A percentile compares a stretch with the other conserved stretches of the same genome.
phyloP scores from a whole-genome alignment of 2,329 filamentous ascomycete genomes.

The Blumeria graminis region DNA sequence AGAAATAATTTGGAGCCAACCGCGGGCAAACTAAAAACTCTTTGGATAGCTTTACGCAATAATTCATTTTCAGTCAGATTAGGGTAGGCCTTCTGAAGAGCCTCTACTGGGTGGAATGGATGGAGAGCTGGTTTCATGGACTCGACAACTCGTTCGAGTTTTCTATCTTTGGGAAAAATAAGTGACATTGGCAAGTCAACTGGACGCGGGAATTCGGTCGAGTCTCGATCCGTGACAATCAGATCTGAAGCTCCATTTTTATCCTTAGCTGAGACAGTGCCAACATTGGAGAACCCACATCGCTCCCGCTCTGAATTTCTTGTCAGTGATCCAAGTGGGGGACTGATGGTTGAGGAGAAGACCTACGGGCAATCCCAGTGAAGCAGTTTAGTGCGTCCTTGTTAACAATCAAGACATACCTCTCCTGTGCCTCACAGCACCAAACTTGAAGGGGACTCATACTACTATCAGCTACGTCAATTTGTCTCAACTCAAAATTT shows the following conservation, averaged over 20 bases:
- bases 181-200: constrained; percentile 80
- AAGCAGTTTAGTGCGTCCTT: constrained; percentile 59
- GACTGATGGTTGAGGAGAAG: neutral
- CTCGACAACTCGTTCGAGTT: constrained; percentile 50
- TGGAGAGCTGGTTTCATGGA: constrained; percentile 43
- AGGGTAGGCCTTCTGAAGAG: constrained; percentile 31
- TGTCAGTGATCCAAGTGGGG: constrained; percentile 1
- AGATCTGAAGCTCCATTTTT: constrained; percentile 44
- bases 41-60: constrained; percentile 42
- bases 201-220: constrained; percentile 45
- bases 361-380: constrained; percentile 33
- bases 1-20: constrained; percentile 96
- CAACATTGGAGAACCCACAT: constrained; percentile 81
- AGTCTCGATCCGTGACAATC: constrained; percentile 61
- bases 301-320: constrained; percentile 42
- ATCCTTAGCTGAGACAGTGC: constrained; percentile 40
- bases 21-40: constrained; percentile 63
- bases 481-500: constrained; percentile 77
- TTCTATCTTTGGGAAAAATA: constrained; percentile 71
- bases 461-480: constrained; percentile 70
- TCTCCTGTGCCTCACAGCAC: constrained; percentile 92
- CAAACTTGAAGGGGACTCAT: constrained; percentile 95
- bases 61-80: constrained; percentile 17
- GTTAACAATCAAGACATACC: constrained; percentile 80
- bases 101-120: constrained; percentile 42